These are phyloP conservation scores for Candida jianshihensis DNA, from an alignment of 805 yeast genomes.

Conservation along the genomic window DNA sequence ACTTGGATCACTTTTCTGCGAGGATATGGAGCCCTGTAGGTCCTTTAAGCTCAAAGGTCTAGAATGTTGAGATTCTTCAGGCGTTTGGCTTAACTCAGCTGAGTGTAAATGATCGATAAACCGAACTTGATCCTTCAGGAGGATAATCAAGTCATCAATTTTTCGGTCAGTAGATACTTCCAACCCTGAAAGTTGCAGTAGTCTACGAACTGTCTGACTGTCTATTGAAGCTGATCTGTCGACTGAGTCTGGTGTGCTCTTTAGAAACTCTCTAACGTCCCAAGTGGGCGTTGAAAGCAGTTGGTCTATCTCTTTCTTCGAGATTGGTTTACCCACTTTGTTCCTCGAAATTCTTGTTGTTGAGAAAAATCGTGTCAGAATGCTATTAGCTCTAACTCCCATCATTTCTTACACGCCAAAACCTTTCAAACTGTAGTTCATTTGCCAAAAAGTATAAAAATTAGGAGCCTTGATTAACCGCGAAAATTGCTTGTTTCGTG, in stretches of 20 bases:
- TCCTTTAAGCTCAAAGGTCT: conserved; percentile 25
- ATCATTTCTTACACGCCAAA: too few relatives aligned
- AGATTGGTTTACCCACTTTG: conserved; percentile 3
- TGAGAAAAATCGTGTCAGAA: not conserved
- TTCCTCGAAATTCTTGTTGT: not conserved
- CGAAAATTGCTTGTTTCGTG: too few relatives aligned
- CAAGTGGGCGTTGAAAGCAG: conserved; percentile 13
- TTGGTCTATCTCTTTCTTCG: conserved; percentile 7
- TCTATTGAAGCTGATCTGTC: conserved; percentile 7
- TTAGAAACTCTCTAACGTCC: conserved; percentile 20
- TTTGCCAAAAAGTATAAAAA: too few relatives aligned
- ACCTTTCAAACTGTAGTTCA: too few relatives aligned
- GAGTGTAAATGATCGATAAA: conserved; percentile 41
- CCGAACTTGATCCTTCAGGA: conserved; percentile 41
- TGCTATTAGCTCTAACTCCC: not conserved
- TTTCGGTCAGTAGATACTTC: conserved; percentile 25
- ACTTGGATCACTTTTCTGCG: conserved; percentile 16
- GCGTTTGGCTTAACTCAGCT: conserved; percentile 16
- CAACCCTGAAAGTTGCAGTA: conserved; percentile 45
- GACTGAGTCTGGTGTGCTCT: conserved; percentile 15
- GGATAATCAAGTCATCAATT: conserved; percentile 24
- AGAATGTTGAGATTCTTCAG: conserved; percentile 23
- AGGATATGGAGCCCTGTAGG: conserved; percentile 21
- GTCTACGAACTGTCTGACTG: conserved; percentile 18
- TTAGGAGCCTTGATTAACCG: too few relatives aligned